These are phyloP conservation scores for Stephania cephalantha DNA, from an alignment of 164 flowering plant species.

Conservation along the genomic window DNA sequence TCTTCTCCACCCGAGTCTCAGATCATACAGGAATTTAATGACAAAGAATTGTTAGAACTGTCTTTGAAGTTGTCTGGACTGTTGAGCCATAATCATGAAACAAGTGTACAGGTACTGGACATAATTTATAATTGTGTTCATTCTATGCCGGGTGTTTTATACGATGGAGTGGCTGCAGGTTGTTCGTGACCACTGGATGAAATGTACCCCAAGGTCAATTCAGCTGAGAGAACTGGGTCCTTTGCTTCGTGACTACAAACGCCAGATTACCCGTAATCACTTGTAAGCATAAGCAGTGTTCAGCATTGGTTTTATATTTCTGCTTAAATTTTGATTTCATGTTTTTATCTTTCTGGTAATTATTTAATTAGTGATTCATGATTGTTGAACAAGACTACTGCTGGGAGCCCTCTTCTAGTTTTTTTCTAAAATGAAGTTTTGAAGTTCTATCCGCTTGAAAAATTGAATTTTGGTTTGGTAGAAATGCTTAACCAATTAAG, in stretches of 20 bases:
- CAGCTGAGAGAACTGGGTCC: slow-evolving; percentile 76
- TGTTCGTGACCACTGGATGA: slow-evolving; percentile 79
- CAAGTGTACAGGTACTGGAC: slow-evolving; percentile 20
- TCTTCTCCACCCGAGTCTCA: slow-evolving; percentile 32
- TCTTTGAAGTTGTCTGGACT: slow-evolving; percentile 40
- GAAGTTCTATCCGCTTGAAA: not conserved
- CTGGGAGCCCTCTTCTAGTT: not conserved
- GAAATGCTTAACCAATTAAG: too few species aligned
- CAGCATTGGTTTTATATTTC: not conserved
- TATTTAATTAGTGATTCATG: not conserved
- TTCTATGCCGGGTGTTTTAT: slow-evolving; percentile 9
- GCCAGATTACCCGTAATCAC: slow-evolving; percentile 43
- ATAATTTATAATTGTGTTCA: slow-evolving; percentile 1
- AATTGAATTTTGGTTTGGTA: not conserved
- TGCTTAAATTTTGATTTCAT: not conserved
- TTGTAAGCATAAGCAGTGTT: slow-evolving; percentile 43
- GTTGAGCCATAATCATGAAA: slow-evolving; percentile 21
- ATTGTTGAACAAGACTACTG: not conserved
- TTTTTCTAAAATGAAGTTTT: not conserved
- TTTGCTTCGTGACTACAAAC: slow-evolving; percentile 88
- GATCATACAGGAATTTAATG: slow-evolving; percentile 61
- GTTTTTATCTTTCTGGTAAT: too few species aligned
- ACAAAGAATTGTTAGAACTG: slow-evolving; percentile 64
- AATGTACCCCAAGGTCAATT: slow-evolving; percentile 44
- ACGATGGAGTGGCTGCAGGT: slow-evolving; percentile 29